These are phyloP conservation scores for Helotiales sp. DNA, from an alignment of 2,329 filamentous ascomycete species.

Conservation along the genomic window DNA sequence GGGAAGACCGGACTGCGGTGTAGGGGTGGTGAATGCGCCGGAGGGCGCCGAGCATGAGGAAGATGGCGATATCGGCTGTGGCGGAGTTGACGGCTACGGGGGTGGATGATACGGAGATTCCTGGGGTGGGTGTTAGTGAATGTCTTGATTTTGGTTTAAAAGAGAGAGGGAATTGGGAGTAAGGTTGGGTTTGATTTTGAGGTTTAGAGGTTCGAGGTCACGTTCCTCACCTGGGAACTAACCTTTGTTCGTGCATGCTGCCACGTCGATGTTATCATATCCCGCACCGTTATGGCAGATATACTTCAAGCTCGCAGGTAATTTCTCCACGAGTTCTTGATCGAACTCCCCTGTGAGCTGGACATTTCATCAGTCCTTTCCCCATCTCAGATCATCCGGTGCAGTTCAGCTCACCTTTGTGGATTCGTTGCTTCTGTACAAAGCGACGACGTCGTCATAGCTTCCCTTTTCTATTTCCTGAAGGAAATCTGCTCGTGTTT, in stretches of 20 bases:
- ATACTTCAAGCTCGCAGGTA: slow-evolving; percentile 58
- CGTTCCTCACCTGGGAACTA: too few relatives aligned
- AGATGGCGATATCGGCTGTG: slow-evolving; percentile 80
- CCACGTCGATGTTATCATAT: slow-evolving; percentile 80
- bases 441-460: slow-evolving; percentile 65
- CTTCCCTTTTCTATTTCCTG: slow-evolving; percentile 66
- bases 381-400: background rate
- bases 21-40: slow-evolving; percentile 66
- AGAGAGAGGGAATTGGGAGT: background rate
- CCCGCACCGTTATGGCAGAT: slow-evolving; percentile 73
- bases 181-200: background rate
- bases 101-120: slow-evolving; percentile 75
- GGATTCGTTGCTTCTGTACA: slow-evolving; percentile 76
- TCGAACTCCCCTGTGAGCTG: slow-evolving; percentile 70
- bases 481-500: slow-evolving; percentile 68
- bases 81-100: slow-evolving; percentile 78
- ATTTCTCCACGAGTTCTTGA: slow-evolving; percentile 63
- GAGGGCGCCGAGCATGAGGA: slow-evolving; percentile 78
- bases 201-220: background rate
- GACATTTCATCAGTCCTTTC: slow-evolving; percentile 10
- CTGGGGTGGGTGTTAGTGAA: slow-evolving; percentile 39
- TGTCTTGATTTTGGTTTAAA: too few relatives aligned
- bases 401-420: slow-evolving; percentile 47
- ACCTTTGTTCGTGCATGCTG: slow-evolving; percentile 62
- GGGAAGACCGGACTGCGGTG: slow-evolving; percentile 61